Evolutionary conservation across 2,329 filamentous ascomycete species (phyloP), one percentile per base, ranked within the genome.

Genomic region (Fusarium pseudocircinatum): DNA sequence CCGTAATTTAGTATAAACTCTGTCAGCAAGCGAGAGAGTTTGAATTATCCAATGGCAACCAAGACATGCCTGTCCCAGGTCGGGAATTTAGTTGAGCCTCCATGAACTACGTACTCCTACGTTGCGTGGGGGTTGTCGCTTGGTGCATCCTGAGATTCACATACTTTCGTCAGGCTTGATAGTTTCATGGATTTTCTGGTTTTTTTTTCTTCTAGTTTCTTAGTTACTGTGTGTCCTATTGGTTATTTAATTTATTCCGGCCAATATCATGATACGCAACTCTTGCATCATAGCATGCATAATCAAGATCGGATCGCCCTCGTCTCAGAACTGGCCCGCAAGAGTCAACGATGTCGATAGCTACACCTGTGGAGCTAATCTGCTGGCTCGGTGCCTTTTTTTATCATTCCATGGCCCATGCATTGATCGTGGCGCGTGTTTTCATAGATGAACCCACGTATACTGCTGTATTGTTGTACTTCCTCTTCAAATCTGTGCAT

Each of bases 401-500:
- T 16, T 14, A 58, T 46, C 37, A 37, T 26, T 28, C 16, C 13
- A 32, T 26, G 30, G 30, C 42, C 49, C 54, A 58, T 26, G 46
- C 36, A 30, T 54, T 43, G 39, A 39, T 32, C 49, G 20, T 57
- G n/a, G 53, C 24, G 40, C 43, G 18, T 28, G 22, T 54, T 44
- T 40, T 52, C 49, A 15, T 42, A 39, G 20, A 34, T 42, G 36
- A 39, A 30, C 42, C 52, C 39, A 26, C 28, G 14, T 36, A 36
- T 20, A 14, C 36, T 54, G 32, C 43, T 28, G 10, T 53, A 12
- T 22, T 67, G 14, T 36, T 32, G 6, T 39, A 36, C 50, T 52
- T 39, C 24, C 34, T 39, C 32, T 43, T 75, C 54, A 83, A 47
- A 73, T 80, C 58, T 80, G 77, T 43, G 85, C 89, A 81, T 91